Evolutionary conservation across 371 early-diverging fungal genomes (phyloP), one percentile per base, ranked within the genome.

Genomic region (Neoconidiobolus thromboides): DNA sequence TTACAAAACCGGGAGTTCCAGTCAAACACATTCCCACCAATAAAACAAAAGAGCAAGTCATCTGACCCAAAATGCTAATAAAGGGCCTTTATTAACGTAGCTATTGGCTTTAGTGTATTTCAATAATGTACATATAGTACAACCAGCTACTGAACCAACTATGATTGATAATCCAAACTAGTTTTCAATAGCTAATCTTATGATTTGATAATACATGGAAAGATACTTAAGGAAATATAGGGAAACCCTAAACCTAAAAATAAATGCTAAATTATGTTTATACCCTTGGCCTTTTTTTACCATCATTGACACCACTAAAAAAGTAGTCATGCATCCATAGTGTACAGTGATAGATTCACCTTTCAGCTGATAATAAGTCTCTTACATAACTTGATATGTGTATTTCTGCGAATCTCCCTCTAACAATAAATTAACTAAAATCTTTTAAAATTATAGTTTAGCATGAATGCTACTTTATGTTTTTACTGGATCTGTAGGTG

Each of bases 401-500:
- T 58, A 77, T 78, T 63, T 90, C 91, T 0, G 98, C 95, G 76
- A 93, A 96, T 52, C 81, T 74, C 7, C 98, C 96, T 64, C 89
- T 90, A 7, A 96, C 83, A 26, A 96, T 1, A 87, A 84, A 73
- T 89, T 91, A 58, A 94, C 87, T 55, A 97, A 67, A 3, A 97
- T 70, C 76, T 76, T 56, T 15, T n/a, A 12, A 5, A 9, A 49
- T 4, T 49, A 49, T n/a, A 14, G 14, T 49, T 49, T n/a, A 4
- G 4, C 4, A 4, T 12, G 9, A n/a, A 15, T 14, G 15, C 4
- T 15, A 49, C 15, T 26, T 40, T 12, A 43, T 42, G 26, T 50
- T 55, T 68, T 65, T 73, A 78, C 93, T 1, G 96, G 96, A 75
- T 98, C 96, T 0, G 96, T 98, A 0, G 96, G 96, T 3, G 93